Evolutionary conservation across 1,284 basidiomycete species (phyloP), one percentile per base, ranked within the genome.

Genomic region (Ceratobasidium sp.): DNA sequence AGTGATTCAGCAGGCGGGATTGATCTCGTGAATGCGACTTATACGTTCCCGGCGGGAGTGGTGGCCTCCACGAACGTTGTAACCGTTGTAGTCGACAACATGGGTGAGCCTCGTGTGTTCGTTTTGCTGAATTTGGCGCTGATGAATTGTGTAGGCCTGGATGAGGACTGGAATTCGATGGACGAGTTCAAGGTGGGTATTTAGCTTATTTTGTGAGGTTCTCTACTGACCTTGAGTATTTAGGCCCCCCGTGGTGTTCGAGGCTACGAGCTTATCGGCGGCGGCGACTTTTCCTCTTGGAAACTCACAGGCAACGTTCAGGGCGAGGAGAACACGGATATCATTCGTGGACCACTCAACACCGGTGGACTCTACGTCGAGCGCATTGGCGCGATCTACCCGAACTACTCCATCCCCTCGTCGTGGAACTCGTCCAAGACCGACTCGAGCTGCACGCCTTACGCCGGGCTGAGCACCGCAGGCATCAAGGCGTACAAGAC

Each of bases 41-140:
- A 76, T 76, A 61, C 75, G 44, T 80, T 83, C 72, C 73, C 79
- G 0, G 79, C 77, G 4, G 79, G 80, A 49, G 71, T 84, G 5
- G 74, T 75, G 21, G 73, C 76, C 9, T 79, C 77, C 1, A 81
- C 84, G 23, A 82, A 84, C 71, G 78, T 84, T 75, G 73, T 78
- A 35, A 80, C 81, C 1, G 76, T 79, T 23, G 76, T 79, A 8
- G 57, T 77, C 14, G 81, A 82, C 73, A 78, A 78, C 35, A 81
- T 78, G 73, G 82, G 80, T 23, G n/a, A 38, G 35, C 35, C 35
- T 38, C 11, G 18, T 57, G 54, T 30, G 13, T 18, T 57, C n/a
- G n/a, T n/a, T n/a, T n/a, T n/a, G n/a, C n/a, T 57, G 26, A 18
- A 38, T 38, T 38, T 11, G 35, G 35, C 6, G 11, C 35, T 38